phyloP scores from a whole-genome alignment of 1,284 basidiomycete species.

The Ustilago esculenta region DNA sequence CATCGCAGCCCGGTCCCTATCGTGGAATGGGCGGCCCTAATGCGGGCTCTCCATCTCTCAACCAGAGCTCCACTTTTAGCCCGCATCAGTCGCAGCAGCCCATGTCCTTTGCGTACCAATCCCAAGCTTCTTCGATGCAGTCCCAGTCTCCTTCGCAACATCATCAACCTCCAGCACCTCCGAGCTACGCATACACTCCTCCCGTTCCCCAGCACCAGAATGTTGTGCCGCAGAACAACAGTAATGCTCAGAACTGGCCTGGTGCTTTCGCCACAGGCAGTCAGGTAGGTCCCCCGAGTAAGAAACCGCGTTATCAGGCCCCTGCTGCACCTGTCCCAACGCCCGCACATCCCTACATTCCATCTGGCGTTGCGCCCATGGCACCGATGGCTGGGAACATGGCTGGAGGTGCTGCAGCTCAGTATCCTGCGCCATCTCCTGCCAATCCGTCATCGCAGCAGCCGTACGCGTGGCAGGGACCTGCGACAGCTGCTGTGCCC shows the following conservation, averaged over 20 bases:
- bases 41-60: constrained; percentile 1
- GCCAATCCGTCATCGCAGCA: constrained; percentile 10
- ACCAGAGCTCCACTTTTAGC: constrained; percentile 20
- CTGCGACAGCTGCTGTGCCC: constrained; percentile 8
- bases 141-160: constrained; percentile 27
- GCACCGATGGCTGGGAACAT: background rate
- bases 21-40: constrained; percentile 1
- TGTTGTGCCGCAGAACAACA: constrained; percentile 1
- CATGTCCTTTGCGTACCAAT: constrained; percentile 22
- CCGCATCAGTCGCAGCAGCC: constrained; percentile 28
- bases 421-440: constrained; percentile 2
- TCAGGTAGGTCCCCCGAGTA: constrained; percentile 34
- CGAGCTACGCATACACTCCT: constrained; percentile 17
- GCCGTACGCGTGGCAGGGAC: constrained; percentile 33
- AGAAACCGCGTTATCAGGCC: constrained; percentile 32
- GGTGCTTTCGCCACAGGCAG: constrained; percentile 22
- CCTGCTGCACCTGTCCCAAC: constrained; percentile 7
- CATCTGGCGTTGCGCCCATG: constrained; percentile 10
- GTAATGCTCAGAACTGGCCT: constrained; percentile 17
- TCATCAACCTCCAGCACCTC: constrained; percentile 21
- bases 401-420: background rate
- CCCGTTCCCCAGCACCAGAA: constrained; percentile 18
- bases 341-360: background rate
- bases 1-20: constrained; percentile 22
- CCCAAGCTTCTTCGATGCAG: constrained; percentile 13